Base-by-base conservation (phyloP, 2,329 filamentous ascomycete genomes). In the Arthrobotrys iridis region DNA sequence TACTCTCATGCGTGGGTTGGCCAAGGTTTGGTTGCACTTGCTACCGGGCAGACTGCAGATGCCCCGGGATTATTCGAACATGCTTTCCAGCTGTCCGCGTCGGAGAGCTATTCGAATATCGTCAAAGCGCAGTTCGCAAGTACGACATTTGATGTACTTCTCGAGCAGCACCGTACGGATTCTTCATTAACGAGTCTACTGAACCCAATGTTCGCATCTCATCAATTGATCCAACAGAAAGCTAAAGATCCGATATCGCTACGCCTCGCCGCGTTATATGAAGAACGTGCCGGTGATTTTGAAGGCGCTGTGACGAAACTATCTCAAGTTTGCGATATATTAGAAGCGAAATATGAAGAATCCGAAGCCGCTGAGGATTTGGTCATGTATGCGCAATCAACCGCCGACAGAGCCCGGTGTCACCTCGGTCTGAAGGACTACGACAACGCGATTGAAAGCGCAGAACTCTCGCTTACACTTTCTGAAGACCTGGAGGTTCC, bases 1-100 rank as follows among this genome's bases (percentile, higher is more conserved):
- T 97, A 94, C 80, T 89, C 93, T 0, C 89, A 94, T 80, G 94
- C 93, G 13, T 99, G 95, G 96, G 84, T 98, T 5, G 95, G 95
- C 0, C 94, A 98, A 82, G 94, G 92, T 0, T 86, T 97, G 24
- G 86, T 98, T 60, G 93, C 95, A 2, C 85, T 93, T 13, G 84
- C 94, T 26, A 87, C 88, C n/a, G 57, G 93, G 92, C 63, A 63
- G 50, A 0, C 90, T 96, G 76, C 79, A 84, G 93, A 97, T 82
- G 93, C 94, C 0, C 87, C 92, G 20, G 89, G 89, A 8, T 87
- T 98, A 7, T 97, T 97, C 80, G 93, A 92, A 0, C 95, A 99
- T 81, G 94, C 95, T 0, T 95, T 97, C 84, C 93, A 96, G 77
- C 94, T 99, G 55, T 89, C 93, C 0, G 91, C 93, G 50, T 70